A percentile compares a stretch with the other conserved stretches of the same genome.
Evolutionary conservation across 352 stramenopile species (phyloP).

Genomic region (Globisporangium splendens): DNA sequence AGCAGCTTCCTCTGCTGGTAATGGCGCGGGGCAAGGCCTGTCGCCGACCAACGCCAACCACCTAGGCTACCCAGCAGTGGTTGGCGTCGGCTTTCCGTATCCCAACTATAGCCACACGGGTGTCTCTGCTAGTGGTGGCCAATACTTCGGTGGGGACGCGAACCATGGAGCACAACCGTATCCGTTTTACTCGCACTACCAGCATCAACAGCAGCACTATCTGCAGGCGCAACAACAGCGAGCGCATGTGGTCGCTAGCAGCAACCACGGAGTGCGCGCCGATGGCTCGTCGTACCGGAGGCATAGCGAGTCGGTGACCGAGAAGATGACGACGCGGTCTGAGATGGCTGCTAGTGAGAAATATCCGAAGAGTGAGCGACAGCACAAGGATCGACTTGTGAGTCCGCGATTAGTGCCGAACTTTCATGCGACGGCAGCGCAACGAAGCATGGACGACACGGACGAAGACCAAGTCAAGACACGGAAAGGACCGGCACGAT

Average conservation of each 20-base stretch:
- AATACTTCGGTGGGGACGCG: conserved; percentile 16
- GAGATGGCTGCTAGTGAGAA: conserved; percentile 42
- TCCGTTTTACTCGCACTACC: conserved; percentile 21
- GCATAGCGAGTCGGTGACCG: conserved; percentile 69
- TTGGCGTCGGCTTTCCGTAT: conserved; percentile 14
- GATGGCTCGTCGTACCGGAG: conserved; percentile 43
- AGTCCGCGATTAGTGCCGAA: conserved; percentile 47
- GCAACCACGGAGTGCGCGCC: conserved; percentile 7
- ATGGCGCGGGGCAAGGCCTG: conserved; percentile 4
- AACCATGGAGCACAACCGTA: conserved; percentile 10
- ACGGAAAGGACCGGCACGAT: conserved; percentile 68
- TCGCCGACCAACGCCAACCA: conserved; percentile 18
- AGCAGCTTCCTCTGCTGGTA: not conserved
- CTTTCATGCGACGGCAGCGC: conserved; percentile 2
- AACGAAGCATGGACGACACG: conserved; percentile 23
- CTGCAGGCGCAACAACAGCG: conserved; percentile 26
- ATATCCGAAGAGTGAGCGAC: conserved; percentile 31
- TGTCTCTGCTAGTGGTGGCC: conserved; percentile 9
- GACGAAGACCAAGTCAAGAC: conserved; percentile 21
- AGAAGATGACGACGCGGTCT: conserved; percentile 61
- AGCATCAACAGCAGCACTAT: conserved; percentile 23
- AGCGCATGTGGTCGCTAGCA: conserved; percentile 11
- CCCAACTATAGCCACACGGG: conserved; percentile 16
- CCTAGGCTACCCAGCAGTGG: conserved; percentile 12
- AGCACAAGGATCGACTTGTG: conserved; percentile 21